Evolutionary conservation across 306 rosid genomes (phyloP).

Genomic region (Coriaria nepalensis): DNA sequence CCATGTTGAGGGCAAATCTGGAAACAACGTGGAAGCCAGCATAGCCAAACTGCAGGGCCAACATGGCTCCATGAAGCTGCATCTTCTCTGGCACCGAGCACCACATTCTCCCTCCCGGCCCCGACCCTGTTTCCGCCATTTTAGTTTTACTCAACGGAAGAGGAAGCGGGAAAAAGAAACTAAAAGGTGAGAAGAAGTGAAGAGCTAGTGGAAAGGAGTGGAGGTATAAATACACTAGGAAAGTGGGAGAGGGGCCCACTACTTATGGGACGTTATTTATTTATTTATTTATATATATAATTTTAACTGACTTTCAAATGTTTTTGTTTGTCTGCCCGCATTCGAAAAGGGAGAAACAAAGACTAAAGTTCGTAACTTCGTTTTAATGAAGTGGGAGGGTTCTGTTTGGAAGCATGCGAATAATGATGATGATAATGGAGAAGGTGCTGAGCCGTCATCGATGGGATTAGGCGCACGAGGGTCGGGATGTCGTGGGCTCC

Average conservation of each 20-base stretch:
- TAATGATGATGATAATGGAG: conserved; percentile 1
- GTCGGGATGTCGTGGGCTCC: not conserved
- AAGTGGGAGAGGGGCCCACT: too few relatives aligned
- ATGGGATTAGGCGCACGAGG: conserved; percentile 1
- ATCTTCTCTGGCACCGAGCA: conserved; percentile 23
- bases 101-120: too few relatives aligned
- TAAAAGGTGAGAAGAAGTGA: not conserved
- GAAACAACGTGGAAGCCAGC: conserved; percentile 73
- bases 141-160: not conserved
- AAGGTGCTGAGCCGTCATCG: not conserved
- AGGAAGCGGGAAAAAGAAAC: not conserved
- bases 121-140: too few relatives aligned
- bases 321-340: too few relatives aligned
- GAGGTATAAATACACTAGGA: not conserved
- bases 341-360: too few relatives aligned
- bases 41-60: conserved; percentile 48
- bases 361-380: too few relatives aligned
- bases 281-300: too few relatives aligned
- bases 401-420: conserved; percentile 1
- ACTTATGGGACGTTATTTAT: too few relatives aligned
- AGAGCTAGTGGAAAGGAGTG: not conserved
- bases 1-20: conserved; percentile 60
- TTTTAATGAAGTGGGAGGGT: not conserved
- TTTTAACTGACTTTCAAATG: too few relatives aligned
- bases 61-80: conserved; percentile 42